Evolutionary conservation across 768 basidiomycete genomes (phyloP).

Genomic region (Baorangia bicolor): DNA sequence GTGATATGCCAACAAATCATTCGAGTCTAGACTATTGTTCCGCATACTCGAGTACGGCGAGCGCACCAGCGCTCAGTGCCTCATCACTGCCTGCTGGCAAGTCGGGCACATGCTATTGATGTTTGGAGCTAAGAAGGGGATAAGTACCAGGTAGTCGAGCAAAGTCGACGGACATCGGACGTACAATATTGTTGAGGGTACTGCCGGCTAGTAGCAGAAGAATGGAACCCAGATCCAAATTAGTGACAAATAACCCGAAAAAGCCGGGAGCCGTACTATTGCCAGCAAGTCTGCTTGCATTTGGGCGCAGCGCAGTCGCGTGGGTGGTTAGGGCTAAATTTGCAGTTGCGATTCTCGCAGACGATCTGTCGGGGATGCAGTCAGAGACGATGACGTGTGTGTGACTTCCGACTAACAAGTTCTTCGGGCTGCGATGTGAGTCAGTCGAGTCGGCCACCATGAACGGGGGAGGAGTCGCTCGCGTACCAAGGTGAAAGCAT

Average conservation of each 20-base stretch:
- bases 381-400: conserved; percentile 8
- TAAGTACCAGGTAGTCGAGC: neutral
- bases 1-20: conserved; percentile 14
- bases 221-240: conserved; percentile 4
- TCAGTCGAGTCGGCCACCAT: conserved; percentile 8
- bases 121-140: conserved; percentile 36
- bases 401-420: conserved; percentile 23
- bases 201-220: conserved; percentile 34
- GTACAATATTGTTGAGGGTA: conserved; percentile 49
- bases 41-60: conserved; percentile 2
- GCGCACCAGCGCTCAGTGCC: conserved; percentile 18
- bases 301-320: conserved; percentile 38
- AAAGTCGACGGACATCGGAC: conserved; percentile 14
- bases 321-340: conserved; percentile 55
- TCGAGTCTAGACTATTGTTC: conserved; percentile 12
- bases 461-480: neutral
- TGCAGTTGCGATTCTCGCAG: conserved; percentile 48
- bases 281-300: conserved; percentile 48
- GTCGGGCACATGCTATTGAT: conserved; percentile 43
- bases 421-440: conserved; percentile 36
- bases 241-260: conserved; percentile 11
- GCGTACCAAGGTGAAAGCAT: conserved; percentile 44
- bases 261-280: conserved; percentile 40
- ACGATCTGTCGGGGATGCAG: conserved; percentile 37
- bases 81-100: conserved; percentile 33